Evolutionary conservation across 2,329 filamentous ascomycete genomes (phyloP).

Genomic region (Pseudogymnoascus sp.): DNA sequence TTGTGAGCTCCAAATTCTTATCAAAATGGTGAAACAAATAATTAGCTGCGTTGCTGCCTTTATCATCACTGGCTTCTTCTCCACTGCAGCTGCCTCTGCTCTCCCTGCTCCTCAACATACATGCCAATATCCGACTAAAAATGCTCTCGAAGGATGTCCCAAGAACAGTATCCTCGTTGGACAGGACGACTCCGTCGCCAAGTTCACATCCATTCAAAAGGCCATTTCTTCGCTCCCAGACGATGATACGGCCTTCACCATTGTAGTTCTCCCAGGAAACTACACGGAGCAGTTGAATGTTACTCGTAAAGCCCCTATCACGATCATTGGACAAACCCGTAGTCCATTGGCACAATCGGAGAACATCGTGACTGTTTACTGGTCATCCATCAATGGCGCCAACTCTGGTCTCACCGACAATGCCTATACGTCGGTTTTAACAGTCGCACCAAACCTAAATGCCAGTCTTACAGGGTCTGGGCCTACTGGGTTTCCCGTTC

Average conservation of each 20-base stretch:
- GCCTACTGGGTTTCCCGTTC: slow-evolving; percentile 53
- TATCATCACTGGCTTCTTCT: background rate
- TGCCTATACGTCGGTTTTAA: slow-evolving; percentile 52
- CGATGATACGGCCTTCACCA: slow-evolving; percentile 33
- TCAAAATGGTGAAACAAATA: slow-evolving; percentile 3
- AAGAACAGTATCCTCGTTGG: slow-evolving; percentile 36
- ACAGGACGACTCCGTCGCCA: slow-evolving; percentile 28
- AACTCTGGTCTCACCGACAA: slow-evolving; percentile 43
- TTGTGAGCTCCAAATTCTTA: background rate
- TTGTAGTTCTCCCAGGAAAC: slow-evolving; percentile 51
- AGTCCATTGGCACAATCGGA: slow-evolving; percentile 17
- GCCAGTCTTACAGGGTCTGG: slow-evolving; percentile 54
- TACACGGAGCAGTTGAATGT: slow-evolving; percentile 54
- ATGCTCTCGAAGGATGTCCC: slow-evolving; percentile 33
- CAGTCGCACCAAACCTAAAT: slow-evolving; percentile 55
- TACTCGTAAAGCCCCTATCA: slow-evolving; percentile 52
- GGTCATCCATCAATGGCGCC: slow-evolving; percentile 43
- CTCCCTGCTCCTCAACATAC: background rate
- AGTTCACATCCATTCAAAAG: slow-evolving; percentile 33
- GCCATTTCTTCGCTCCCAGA: slow-evolving; percentile 26
- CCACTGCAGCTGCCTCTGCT: background rate
- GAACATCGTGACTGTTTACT: slow-evolving; percentile 49
- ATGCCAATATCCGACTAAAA: slow-evolving; percentile 12
- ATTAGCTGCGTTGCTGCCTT: background rate
- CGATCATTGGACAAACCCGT: slow-evolving; percentile 46